Base-by-base conservation (phyloP, 2,329 filamentous ascomycete genomes). In the Cladosporium velox region DNA sequence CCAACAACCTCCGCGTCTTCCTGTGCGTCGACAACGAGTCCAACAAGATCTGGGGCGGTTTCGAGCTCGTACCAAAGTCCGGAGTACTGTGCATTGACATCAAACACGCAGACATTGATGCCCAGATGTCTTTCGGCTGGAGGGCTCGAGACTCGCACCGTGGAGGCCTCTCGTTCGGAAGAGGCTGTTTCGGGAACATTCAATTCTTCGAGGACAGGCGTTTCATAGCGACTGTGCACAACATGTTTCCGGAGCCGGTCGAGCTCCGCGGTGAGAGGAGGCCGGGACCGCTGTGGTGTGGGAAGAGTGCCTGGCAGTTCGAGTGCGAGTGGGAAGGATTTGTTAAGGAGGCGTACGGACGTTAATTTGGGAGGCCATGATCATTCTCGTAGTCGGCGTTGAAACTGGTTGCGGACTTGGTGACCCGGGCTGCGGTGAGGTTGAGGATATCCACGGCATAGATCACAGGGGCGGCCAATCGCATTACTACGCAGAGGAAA, bases 1-100 rank as follows among this genome's bases (percentile, higher is more conserved):
- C 68, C 1, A 63, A 69, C 2, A 73, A 78, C 28, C 74, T 80
- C 26, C 69, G 69, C 1, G 70, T 82, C 11, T 73, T 79, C 49
- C 72, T 82, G 18, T 80, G 79, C 1, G 76, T 82, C 38, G 74
- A 75, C 60, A 66, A 69, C 32, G 64, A 70, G 30, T 49, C 73
- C 18, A 78, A 78, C 14, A 72, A 71, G 5, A 77, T 85, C 8
- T 86, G 84, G 83, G 82, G 80, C 0, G 72, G 68, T 0, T 85
- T 85, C 68, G 75, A 80, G 52, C 74, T 84, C 4, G 80, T 79
- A 0, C 64, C 79, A 8, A 75, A 82, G 44, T 66, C 74, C 47
- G 81, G 83, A 1, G 71, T 85, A 3, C 71, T 85, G n/a, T 75
- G 76, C 38, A 75, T 85, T 35, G 34, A 35, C 34, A 60, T 78